Base-by-base conservation (phyloP, 2,329 filamentous ascomycete genomes). In the Alternaria sp. region DNA sequence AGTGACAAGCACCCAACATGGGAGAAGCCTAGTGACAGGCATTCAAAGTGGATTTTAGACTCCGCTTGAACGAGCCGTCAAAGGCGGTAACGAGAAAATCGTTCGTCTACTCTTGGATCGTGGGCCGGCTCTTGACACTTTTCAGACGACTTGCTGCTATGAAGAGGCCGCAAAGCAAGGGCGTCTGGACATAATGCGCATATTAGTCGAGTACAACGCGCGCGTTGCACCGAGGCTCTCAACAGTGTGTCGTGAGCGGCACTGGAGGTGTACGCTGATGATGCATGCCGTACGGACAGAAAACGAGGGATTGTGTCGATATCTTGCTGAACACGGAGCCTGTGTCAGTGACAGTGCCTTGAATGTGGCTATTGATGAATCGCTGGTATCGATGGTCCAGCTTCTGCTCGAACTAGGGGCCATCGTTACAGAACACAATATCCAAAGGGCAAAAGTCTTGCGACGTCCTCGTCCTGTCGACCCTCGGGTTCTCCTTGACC, bases 101-200 rank as follows among this genome's bases (percentile, higher is more conserved):
- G 30, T 55, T 14, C 36, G 25, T 20, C 28, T 61, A 20, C 51
- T 63, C 9, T 57, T 63, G 10, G 43, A 50, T 9, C 51, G 43
- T 14, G 57, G 53, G 18, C 41, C 61, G 6, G 34, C 57, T 46
- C 46, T 41, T 11, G 44, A 30, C 16, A 18, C 38, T n/a, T 36
- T 36, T 25, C 30, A 54, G 57, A 41, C 44, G 11, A 38, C 12
- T 28, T 63, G 18, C 36, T 28, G 14, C 32, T 36, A 36, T 36
- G 32, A 14, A 45, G 20, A 41, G n/a, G 52, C 51, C 22, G 53
- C 49, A 22, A 43, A 25, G 20, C 27, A 14, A 28, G 57, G 57
- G 12, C 48, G 48, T 25, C 25, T 61, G 25, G 59, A 62, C 27
- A 64, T 62, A 48, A 49, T 61, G 3, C 53, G 40, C 7, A 61